phyloP scores from a whole-genome alignment of 139 green algal genomes.

The Chlorokybus atmophyticus region DNA sequence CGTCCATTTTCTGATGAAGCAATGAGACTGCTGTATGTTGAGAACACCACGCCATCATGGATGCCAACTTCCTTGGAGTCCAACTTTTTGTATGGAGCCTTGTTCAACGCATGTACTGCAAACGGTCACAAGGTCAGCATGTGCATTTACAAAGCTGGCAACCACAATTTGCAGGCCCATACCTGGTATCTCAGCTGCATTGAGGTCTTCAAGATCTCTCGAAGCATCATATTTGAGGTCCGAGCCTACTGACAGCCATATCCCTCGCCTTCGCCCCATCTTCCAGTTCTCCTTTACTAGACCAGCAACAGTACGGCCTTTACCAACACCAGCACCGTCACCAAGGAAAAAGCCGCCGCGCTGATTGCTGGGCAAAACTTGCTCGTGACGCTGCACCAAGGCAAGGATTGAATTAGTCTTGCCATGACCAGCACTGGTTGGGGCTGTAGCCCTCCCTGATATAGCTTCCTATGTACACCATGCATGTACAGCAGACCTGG shows the following conservation, averaged over 20 bases:
- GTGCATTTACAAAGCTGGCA: too few species aligned
- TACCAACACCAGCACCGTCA: constrained; percentile 75
- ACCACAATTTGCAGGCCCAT: too few species aligned
- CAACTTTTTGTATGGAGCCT: constrained; percentile 29
- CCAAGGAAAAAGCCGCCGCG: constrained; percentile 26
- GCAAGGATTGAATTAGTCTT: not conserved
- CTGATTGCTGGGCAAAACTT: constrained; percentile 6
- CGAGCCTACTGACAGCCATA: constrained; percentile 20
- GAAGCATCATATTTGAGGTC: constrained; percentile 50
- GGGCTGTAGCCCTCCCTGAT: not conserved
- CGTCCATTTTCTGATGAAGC: constrained; percentile 24
- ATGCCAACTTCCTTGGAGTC: constrained; percentile 16
- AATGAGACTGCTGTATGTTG: constrained; percentile 30
- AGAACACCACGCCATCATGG: constrained; percentile 26
- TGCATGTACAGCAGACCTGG: constrained; percentile 13
- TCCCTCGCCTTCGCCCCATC: constrained; percentile 16
- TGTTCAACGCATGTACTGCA: constrained; percentile 31
- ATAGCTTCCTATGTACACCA: not conserved
- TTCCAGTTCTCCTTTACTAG: constrained; percentile 49
- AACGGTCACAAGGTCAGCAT: not conserved
- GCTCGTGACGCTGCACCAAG: constrained; percentile 14
- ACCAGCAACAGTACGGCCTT: constrained; percentile 61
- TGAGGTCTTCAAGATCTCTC: constrained; percentile 52
- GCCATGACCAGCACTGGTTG: not conserved
- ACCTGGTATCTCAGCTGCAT: constrained; percentile 34